These are phyloP conservation scores for Macrolepiota fuliginosa DNA, from an alignment of 768 basidiomycete species.

Conservation along the genomic window DNA sequence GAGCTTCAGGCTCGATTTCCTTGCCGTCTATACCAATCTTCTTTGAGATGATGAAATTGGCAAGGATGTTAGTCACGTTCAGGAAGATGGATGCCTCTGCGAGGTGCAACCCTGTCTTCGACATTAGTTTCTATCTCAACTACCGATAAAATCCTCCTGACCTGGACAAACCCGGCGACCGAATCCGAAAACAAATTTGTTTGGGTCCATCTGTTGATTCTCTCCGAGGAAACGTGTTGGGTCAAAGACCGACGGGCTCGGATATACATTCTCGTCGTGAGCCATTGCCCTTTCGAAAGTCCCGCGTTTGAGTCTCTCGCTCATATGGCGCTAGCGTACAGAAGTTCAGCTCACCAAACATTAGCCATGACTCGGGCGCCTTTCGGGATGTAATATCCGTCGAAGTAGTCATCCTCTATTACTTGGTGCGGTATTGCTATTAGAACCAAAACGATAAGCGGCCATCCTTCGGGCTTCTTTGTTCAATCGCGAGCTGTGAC, in stretches of 20 bases:
- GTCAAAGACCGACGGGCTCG: conserved; percentile 33
- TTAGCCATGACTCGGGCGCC: conserved; percentile 29
- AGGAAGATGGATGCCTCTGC: conserved; percentile 35
- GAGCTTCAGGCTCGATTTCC: conserved; percentile 33
- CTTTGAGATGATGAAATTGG: conserved; percentile 37
- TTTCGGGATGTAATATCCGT: conserved; percentile 32
- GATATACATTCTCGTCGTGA: conserved; percentile 34
- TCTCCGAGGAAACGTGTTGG: conserved; percentile 30
- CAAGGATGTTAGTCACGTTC: conserved; percentile 32
- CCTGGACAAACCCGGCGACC: conserved; percentile 34
- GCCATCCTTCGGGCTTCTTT: too few species aligned
- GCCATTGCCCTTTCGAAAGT: conserved; percentile 25
- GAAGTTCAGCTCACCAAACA: conserved; percentile 22
- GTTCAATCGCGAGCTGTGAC: not conserved
- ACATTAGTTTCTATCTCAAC: not conserved
- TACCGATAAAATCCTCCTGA: not conserved
- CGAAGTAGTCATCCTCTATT: conserved; percentile 29
- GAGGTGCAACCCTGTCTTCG: conserved; percentile 23
- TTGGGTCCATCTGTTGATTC: conserved; percentile 28
- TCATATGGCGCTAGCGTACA: not conserved
- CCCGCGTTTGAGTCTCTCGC: not conserved
- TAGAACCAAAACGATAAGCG: not conserved
- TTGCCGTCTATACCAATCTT: conserved; percentile 29
- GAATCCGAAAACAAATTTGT: conserved; percentile 32
- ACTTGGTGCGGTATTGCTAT: conserved; percentile 26